Evolutionary conservation across 1,284 basidiomycete species (phyloP), one percentile per base, ranked within the genome.

Genomic region (Cryptococcus hybrid): DNA sequence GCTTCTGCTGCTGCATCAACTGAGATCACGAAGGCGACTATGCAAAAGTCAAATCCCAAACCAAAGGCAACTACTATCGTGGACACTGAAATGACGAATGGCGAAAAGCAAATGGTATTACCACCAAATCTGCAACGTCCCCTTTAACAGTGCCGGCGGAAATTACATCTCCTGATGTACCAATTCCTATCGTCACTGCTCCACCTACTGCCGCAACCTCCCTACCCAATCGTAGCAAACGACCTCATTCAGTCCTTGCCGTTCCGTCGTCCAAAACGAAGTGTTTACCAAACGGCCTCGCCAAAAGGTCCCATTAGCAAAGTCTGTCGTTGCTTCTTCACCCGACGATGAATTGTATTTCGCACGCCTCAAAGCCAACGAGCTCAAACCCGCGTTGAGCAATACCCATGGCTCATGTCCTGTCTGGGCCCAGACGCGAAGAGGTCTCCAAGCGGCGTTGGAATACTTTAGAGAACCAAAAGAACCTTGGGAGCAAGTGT

Each of bases 401-500:
- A 53, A 64, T 34, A 66, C 70, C 61, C 56, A 50, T 6, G 67
- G 67, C 0, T 55, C 63, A 12, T 69, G 67, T 57, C 73, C 75
- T 1, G 66, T 74, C 1, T 77, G 75, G 74, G 68, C 74, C 0
- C 51, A 67, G n/a, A 72, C 68, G 3, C 57, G 70, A 30, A 49
- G 60, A 24, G 69, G 65, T 1, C 57, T 77, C 3, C 59, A 62
- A 13, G 56, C 56, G 3, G 70, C 68, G 2, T 50, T 62, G 7
- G 70, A 70, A 51, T 73, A 73, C 51, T 59, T 75, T n/a, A 57
- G 68, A 7, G 55, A 68, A 39, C 71, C 74, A 13, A 56, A 1
- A 56, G 52, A 34, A 72, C 68, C 3, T 50, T 43, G 1, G 76
- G 76, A 2, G 74, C 62, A 1, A 68, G 66, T 49, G 70, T 78